phyloP scores from a whole-genome alignment of 83 land plant genomes.

The Diphasiastrum complanatum region DNA sequence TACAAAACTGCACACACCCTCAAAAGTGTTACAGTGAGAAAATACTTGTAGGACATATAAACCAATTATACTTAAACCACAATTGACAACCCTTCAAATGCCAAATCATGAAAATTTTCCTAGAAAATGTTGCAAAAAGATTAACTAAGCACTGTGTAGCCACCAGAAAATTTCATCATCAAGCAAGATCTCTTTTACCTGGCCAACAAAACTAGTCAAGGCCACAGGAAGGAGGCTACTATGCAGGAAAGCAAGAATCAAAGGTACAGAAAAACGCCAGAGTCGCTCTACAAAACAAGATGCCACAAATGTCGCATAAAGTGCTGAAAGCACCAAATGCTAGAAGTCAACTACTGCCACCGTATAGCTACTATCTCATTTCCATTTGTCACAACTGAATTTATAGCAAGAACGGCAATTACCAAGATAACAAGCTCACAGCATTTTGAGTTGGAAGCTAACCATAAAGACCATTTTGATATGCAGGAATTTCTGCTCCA shows the following conservation, averaged over 20 bases:
- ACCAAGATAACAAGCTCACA: too few species aligned
- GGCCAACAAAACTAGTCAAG: slow-evolving; percentile 36
- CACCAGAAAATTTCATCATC: slow-evolving; percentile 6
- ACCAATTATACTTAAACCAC: slow-evolving; percentile 20
- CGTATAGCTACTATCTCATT: slow-evolving; percentile 14
- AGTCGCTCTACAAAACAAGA: slow-evolving; percentile 35
- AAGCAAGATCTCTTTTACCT: slow-evolving; percentile 22
- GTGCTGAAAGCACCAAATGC: slow-evolving; percentile 20
- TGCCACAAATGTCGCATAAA: slow-evolving; percentile 36
- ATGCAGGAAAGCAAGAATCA: slow-evolving; percentile 30
- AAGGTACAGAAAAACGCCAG: slow-evolving; percentile 35
- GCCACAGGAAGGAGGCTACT: slow-evolving; percentile 36
- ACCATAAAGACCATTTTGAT: slow-evolving; percentile 87
- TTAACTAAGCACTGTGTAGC: slow-evolving; percentile 20
- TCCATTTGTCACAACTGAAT: not conserved
- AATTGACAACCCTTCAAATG: not conserved
- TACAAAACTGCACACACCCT: slow-evolving; percentile 23
- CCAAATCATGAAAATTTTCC: not conserved
- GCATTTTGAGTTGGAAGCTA: slow-evolving; percentile 3
- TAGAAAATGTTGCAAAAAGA: slow-evolving; percentile 16
- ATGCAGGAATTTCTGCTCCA: slow-evolving; percentile 86
- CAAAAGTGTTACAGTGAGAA: slow-evolving; percentile 7
- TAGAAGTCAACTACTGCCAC: slow-evolving; percentile 10
- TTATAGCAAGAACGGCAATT: not conserved
- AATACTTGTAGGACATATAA: slow-evolving; percentile 14